A percentile compares a stretch with the other conserved stretches of the same genome.
Evolutionary conservation across 352 stramenopile species (phyloP).

Genomic region (Aphanomyces invadans): DNA sequence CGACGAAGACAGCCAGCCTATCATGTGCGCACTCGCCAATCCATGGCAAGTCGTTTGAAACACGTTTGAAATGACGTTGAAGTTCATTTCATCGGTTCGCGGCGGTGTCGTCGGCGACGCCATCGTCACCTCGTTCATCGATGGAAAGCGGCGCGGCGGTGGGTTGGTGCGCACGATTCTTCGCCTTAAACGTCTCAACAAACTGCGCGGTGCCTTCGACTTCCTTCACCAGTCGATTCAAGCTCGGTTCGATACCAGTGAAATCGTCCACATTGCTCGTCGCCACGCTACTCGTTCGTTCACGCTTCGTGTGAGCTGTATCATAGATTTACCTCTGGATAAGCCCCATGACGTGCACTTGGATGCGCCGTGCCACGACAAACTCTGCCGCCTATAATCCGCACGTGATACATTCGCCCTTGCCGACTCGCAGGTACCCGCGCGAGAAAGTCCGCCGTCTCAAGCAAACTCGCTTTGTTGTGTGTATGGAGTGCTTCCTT

Average conservation of each 20-base stretch:
- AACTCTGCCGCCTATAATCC: constrained; percentile 42
- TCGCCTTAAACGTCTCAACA: constrained; percentile 19
- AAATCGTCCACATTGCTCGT: constrained; percentile 46
- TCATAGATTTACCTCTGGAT: constrained; percentile 35
- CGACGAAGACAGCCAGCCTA: too few species aligned
- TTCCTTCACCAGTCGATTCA: constrained; percentile 30
- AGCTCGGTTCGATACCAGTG: constrained; percentile 24
- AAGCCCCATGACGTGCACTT: constrained; percentile 53
- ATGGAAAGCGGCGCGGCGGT: too few species aligned
- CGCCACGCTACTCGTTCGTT: constrained; percentile 6
- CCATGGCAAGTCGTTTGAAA: too few species aligned
- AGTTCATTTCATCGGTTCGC: too few species aligned
- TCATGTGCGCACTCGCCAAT: too few species aligned
- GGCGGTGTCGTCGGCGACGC: too few species aligned
- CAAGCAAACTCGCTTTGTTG: constrained; percentile 46
- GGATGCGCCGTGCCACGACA: constrained; percentile 52
- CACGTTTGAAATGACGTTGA: too few species aligned
- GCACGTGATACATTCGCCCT: too few species aligned
- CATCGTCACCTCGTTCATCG: too few species aligned
- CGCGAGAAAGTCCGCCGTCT: constrained; percentile 58
- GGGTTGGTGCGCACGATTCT: too few species aligned
- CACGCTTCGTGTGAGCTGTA: background rate
- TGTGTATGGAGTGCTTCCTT: constrained; percentile 30
- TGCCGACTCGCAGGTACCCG: constrained; percentile 22
- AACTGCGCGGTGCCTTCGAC: constrained; percentile 34